phyloP scores from a whole-genome alignment of 371 early-diverging fungal species.

The Mortierella sp. region DNA sequence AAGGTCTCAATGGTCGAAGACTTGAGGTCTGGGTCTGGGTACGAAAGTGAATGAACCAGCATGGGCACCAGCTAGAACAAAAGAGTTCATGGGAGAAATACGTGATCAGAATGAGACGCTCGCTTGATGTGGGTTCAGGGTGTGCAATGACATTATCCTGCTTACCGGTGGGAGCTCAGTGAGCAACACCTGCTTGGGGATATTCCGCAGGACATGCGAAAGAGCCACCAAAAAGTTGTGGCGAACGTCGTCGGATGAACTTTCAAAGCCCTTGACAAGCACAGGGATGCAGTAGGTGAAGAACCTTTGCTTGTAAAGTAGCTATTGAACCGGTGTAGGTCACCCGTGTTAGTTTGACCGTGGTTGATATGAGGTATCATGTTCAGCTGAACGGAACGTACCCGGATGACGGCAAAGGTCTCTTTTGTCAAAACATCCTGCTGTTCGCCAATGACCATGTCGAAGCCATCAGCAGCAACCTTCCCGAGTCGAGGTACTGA shows the following conservation, averaged over 20 bases:
- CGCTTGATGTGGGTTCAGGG: not conserved
- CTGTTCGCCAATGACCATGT: conserved; percentile 75
- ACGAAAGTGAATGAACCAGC: conserved; percentile 73
- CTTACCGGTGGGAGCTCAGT: conserved; percentile 79
- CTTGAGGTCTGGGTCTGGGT: conserved; percentile 72
- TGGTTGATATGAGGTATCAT: not conserved
- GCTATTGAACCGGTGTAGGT: conserved; percentile 47
- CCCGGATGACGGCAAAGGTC: conserved; percentile 75
- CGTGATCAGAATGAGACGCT: not conserved
- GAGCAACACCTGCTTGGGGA: conserved; percentile 84
- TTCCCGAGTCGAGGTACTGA: conserved; percentile 56
- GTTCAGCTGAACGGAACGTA: conserved; percentile 23
- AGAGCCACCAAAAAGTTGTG: conserved; percentile 81
- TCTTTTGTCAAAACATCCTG: conserved; percentile 73
- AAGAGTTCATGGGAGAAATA: not conserved
- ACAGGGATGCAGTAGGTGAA: conserved; percentile 80
- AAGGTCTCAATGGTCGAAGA: conserved; percentile 83
- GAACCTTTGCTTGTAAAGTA: conserved; percentile 86
- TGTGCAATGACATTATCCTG: not conserved
- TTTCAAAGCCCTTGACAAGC: conserved; percentile 72
- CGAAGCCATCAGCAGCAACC: conserved; percentile 74
- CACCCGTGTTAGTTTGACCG: not conserved
- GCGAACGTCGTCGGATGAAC: conserved; percentile 60
- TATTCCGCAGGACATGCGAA: conserved; percentile 82
- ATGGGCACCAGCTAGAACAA: conserved; percentile 74